These are phyloP conservation scores for Silene uniflora DNA, from an alignment of 148 eudicot genomes.

Conservation along the genomic window DNA sequence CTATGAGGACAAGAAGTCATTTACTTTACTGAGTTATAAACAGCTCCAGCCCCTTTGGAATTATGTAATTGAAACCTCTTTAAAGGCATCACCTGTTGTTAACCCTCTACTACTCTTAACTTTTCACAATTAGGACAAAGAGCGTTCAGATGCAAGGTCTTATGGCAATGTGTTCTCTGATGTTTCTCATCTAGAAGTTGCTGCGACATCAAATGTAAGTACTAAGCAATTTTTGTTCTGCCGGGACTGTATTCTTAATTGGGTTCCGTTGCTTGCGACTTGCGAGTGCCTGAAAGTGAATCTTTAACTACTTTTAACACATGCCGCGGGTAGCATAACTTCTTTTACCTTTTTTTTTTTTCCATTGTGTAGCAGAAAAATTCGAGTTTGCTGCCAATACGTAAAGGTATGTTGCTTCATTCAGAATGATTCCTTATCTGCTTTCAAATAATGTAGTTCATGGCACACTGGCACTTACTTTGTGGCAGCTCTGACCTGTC, in stretches of 20 bases:
- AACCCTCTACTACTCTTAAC: not conserved
- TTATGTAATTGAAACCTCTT: not conserved
- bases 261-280: not conserved
- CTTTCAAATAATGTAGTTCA: not conserved
- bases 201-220: slow-evolving; percentile 21
- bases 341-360: not conserved
- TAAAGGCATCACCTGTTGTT: not conserved
- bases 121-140: slow-evolving; percentile 15
- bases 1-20: not conserved
- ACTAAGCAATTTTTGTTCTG: not conserved
- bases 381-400: slow-evolving; percentile 20
- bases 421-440: not conserved
- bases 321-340: not conserved
- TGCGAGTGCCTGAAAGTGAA: not conserved
- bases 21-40: not conserved
- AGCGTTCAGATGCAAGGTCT: slow-evolving; percentile 22
- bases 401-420: slow-evolving; percentile 38
- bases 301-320: slow-evolving; percentile 5
- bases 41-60: not conserved
- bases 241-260: not conserved
- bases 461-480: not conserved
- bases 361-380: slow-evolving; percentile 34
- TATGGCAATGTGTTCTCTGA: slow-evolving; percentile 13
- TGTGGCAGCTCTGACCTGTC: not conserved
- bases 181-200: slow-evolving; percentile 14